phyloP scores from a whole-genome alignment of 768 basidiomycete genomes.

The Trametes coccinea region DNA sequence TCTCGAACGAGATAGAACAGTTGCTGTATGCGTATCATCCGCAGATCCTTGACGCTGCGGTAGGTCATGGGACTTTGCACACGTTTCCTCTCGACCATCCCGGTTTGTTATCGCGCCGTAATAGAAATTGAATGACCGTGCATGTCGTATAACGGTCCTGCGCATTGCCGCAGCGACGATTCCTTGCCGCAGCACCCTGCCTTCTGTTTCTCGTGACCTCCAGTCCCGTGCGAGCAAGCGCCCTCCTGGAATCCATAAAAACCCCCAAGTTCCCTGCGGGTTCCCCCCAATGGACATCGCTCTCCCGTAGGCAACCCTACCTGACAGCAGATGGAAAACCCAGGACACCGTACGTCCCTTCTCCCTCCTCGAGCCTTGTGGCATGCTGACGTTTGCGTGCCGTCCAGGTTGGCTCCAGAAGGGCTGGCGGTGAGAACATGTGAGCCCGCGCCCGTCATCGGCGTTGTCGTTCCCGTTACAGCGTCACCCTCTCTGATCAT shows the following conservation, averaged over 20 bases:
- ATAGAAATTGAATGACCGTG: background rate
- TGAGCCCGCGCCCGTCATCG: too few species aligned
- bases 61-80: background rate
- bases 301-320: background rate
- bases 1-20: background rate
- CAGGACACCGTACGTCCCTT: too few species aligned
- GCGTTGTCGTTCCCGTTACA: too few species aligned
- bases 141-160: too few species aligned
- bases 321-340: too few species aligned
- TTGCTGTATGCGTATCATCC: background rate
- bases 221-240: background rate
- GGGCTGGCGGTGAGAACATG: too few species aligned
- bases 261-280: background rate
- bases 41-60: background rate
- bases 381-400: too few species aligned
- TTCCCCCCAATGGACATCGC: background rate
- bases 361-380: too few species aligned
- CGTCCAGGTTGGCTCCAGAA: too few species aligned
- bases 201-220: background rate
- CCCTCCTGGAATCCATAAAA: background rate
- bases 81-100: background rate
- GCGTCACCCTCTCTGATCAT: too few species aligned
- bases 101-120: background rate
- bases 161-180: background rate
- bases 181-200: background rate